Evolutionary conservation across 208 protist genomes (phyloP), one percentile per base, ranked within the genome.

Genomic region (Perkinsela sp.): DNA sequence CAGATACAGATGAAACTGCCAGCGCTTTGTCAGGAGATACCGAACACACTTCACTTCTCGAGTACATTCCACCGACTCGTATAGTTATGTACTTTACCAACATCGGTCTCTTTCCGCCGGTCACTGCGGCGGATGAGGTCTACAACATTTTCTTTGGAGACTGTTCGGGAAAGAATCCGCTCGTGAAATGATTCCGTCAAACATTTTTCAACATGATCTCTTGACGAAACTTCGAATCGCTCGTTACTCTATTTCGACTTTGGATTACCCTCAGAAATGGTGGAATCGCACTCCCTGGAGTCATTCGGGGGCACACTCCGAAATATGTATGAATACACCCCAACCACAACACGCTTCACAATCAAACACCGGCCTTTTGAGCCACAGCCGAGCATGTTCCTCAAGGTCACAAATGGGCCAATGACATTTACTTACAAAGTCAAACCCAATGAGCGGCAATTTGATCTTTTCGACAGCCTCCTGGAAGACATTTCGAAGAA

Each of bases 91-190:
- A 99, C 70, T 97, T 98, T 72, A 98, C 95, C 0, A 96, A 99
- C 71, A 75, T 99, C 13, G 95, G 96, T 31, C 96, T 98, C 16
- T 89, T 99, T 75, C 97, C 97, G 1, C 96, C 97, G 0, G 93
- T 91, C 2, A 95, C 93, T 2, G 95, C 98, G 0, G 92, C 89
- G 13, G 96, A 98, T 74, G 94, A 99, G 77, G 90, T 99, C 73
- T 98, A 98, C 70, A 90, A 93, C 72, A 70, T 96, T 2, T 93
- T 92, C 73, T 70, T 67, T 13, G 66, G 40, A 6, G 40, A 57
- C 13, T 57, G 40, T 22, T 6, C 40, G 22, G 40, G 40, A 22
- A 22, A 22, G 6, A 57, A 57, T 6, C 13, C 13, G 40, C 22
- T 57, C 13, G 6, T 57, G 40, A 22, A 57, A 22, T 57, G 22